Percentiles rank a stretch among this genome's conserved stretches.
Evolutionary conservation across 2,329 filamentous ascomycete species (phyloP).

Genomic region (Triangularia setosa): DNA sequence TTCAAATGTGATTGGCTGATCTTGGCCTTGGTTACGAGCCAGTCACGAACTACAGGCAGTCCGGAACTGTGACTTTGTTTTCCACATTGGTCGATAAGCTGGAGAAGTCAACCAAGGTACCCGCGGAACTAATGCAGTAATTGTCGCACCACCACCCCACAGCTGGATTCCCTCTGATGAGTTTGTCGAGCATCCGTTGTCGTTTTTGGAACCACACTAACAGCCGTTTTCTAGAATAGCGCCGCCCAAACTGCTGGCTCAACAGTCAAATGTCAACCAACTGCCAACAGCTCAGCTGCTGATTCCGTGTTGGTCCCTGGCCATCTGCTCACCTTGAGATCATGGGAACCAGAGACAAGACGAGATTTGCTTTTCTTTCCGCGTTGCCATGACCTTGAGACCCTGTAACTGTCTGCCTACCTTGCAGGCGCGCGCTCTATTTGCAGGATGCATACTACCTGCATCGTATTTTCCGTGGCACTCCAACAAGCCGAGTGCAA

Average conservation of each 20-base stretch:
- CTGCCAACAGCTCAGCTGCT: neutral
- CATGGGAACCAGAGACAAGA: neutral
- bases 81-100: neutral
- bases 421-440: conserved; percentile 21
- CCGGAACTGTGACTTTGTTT: neutral
- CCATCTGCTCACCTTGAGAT: neutral
- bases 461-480: conserved; percentile 19
- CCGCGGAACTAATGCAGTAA: neutral
- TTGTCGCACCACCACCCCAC: neutral
- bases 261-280: neutral
- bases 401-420: conserved; percentile 16
- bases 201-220: neutral
- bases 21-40: neutral
- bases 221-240: neutral
- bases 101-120: neutral
- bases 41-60: neutral
- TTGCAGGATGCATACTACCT: conserved; percentile 22
- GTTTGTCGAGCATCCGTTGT: neutral
- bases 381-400: conserved; percentile 4
- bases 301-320: neutral
- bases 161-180: neutral
- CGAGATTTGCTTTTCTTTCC: neutral
- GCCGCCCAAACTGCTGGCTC: neutral
- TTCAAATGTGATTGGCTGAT: neutral
- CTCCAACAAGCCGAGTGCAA: neutral